Percentiles rank a stretch among this genome's conserved stretches.
phyloP scores from a whole-genome alignment of 2,329 filamentous ascomycete species.

The Scedosporium aurantiacum region DNA sequence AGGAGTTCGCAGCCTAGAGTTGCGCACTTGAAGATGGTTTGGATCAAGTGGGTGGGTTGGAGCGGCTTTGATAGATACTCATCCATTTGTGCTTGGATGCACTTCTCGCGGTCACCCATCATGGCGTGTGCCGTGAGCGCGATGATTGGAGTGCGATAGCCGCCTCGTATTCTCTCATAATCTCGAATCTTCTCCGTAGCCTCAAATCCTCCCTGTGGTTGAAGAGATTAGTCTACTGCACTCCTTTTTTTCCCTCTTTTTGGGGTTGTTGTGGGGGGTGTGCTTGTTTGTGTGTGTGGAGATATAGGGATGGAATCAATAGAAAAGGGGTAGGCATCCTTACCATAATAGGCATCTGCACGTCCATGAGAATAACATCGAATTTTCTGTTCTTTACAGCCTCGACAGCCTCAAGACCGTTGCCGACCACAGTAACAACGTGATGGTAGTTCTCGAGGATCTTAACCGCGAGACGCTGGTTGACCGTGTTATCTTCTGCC shows the following conservation, averaged over 20 bases:
- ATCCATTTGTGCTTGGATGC: slow-evolving; percentile 98
- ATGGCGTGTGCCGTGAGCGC: slow-evolving; percentile 96
- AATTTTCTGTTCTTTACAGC: slow-evolving; percentile 87
- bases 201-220: slow-evolving; percentile 74
- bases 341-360: slow-evolving; percentile 99
- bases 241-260: too few relatives aligned
- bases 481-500: slow-evolving; percentile 95
- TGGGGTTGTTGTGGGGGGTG: too few relatives aligned
- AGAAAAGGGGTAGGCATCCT: slow-evolving; percentile 19
- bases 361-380: slow-evolving; percentile 97
- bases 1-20: slow-evolving; percentile 77
- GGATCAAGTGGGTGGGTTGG: slow-evolving; percentile 93
- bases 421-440: slow-evolving; percentile 83
- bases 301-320: neutral
- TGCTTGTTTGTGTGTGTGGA: neutral
- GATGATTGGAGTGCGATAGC: slow-evolving; percentile 85
- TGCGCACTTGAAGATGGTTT: slow-evolving; percentile 93
- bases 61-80: slow-evolving; percentile 95
- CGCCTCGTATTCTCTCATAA: slow-evolving; percentile 73
- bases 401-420: slow-evolving; percentile 86
- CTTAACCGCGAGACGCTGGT: slow-evolving; percentile 90
- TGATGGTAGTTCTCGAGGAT: slow-evolving; percentile 96
- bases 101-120: slow-evolving; percentile 96
- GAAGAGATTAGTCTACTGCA: neutral
- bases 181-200: slow-evolving; percentile 93